Evolutionary conservation across 352 stramenopile species (phyloP).

Genomic region (Phytophthora uliginosa): DNA sequence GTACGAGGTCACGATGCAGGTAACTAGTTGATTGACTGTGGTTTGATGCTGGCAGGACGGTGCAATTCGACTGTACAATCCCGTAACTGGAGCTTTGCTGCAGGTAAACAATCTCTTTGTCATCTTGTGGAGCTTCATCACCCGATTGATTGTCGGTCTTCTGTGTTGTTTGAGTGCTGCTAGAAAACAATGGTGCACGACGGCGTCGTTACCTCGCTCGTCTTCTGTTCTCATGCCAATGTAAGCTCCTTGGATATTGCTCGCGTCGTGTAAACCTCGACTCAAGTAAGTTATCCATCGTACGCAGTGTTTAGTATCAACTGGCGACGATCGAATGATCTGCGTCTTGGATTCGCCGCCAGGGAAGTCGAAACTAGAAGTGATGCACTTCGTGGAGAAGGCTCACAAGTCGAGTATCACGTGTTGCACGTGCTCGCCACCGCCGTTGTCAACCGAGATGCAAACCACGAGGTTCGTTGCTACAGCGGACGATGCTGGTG

Average conservation of each 20-base stretch:
- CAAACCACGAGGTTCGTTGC: conserved; percentile 47
- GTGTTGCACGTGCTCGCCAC: conserved; percentile 56
- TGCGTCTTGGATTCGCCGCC: conserved; percentile 59
- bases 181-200: conserved; percentile 70
- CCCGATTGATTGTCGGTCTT: background rate
- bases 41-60: conserved; percentile 53
- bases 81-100: conserved; percentile 63
- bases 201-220: conserved; percentile 62
- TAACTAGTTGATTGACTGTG: background rate
- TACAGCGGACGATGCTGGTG: conserved; percentile 64
- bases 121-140: background rate
- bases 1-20: background rate
- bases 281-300: no score
- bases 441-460: conserved; percentile 20
- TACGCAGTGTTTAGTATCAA: conserved; percentile 70
- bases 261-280: no score
- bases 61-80: conserved; percentile 74
- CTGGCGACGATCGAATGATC: conserved; percentile 64
- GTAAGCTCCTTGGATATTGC: conserved; percentile 36
- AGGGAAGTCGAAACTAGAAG: conserved; percentile 61
- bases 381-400: conserved; percentile 73
- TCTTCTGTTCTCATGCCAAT: conserved; percentile 64
- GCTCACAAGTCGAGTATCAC: conserved; percentile 73
- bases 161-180: background rate
- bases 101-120: conserved; percentile 31